Base-by-base conservation (phyloP, 1,284 basidiomycete genomes). In the Cutaneotrichosporon cavernicola region DNA sequence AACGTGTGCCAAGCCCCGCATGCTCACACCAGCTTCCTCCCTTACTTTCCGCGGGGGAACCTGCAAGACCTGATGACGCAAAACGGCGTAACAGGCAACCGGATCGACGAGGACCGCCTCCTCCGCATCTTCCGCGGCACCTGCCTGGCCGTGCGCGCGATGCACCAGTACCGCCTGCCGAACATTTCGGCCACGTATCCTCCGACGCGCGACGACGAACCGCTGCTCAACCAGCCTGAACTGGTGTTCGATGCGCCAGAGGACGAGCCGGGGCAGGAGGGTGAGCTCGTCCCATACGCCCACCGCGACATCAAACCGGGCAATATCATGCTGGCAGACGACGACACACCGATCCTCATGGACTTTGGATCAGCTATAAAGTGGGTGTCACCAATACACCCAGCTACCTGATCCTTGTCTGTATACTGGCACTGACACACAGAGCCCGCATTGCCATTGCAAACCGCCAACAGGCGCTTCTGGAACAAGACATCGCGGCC, bases 241-340 rank as follows among this genome's bases (percentile, higher is more conserved):
- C 66, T 73, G 8, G 78, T 82, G 30, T 93, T 92, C 74, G 90
- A 92, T 69, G 88, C 87, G 0, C 89, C 91, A 62, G 87, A 89
- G 67, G 90, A 91, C 70, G 71, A 84, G 53, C 67, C 66, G 73
- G 72, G 79, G 34, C 73, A 69, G 31, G 73, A 71, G 34, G 81
- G 79, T 2, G 78, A 82, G 63, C 64, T 89, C 10, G 85, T 93
- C 7, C 93, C 97, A 0, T 99, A 97, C 77, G 95, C 96, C 0
- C 97, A 99, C 82, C 85, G 97, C 65, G 96, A 99, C 81, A 84
- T 99, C 74, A 99, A 99, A 81, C 97, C 96, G 47, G 94, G 89
- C 43, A 99, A 99, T 77, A 86, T 99, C 64, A 99, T 99, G 95
- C 86, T 99, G 63, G 85, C 92, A 7, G 94, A 97, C 73, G 91